These are phyloP conservation scores for Sclerotinia sclerotiorum DNA, from an alignment of 2,329 filamentous ascomycete genomes.

Conservation along the genomic window DNA sequence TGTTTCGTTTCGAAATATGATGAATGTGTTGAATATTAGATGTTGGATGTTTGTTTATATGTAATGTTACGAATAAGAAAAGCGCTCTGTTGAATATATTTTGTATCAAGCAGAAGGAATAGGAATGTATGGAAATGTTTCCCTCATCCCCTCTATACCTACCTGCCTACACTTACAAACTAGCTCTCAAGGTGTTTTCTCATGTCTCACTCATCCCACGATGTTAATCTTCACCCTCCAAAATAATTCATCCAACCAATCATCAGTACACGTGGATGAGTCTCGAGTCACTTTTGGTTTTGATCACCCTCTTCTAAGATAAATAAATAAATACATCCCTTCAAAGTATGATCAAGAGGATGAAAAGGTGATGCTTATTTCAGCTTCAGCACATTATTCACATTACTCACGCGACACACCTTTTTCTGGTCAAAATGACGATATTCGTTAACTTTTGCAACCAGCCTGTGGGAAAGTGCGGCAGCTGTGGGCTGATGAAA, in stretches of 20 bases:
- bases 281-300: constrained; percentile 83
- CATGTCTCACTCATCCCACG: constrained; percentile 4
- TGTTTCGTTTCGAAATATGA: too few species aligned
- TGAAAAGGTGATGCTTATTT: neutral
- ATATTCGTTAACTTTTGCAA: neutral
- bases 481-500: neutral
- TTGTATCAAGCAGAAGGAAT: neutral
- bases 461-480: neutral
- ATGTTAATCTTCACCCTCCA: neutral
- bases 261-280: constrained; percentile 65
- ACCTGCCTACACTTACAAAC: neutral
- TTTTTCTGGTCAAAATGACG: constrained; percentile 3
- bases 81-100: neutral
- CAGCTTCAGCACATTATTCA: neutral
- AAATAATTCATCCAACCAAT: constrained; percentile 47
- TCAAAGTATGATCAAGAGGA: neutral
- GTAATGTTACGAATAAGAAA: neutral
- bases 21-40: too few species aligned
- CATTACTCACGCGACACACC: constrained; percentile 15
- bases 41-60: neutral
- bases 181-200: constrained; percentile 14
- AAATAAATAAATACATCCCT: too few species aligned
- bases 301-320: constrained; percentile 59
- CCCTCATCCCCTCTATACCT: too few species aligned
- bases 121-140: neutral